These are phyloP conservation scores for Cryptosporidium sp. DNA, from an alignment of 169 alveolate species.

Conservation along the genomic window DNA sequence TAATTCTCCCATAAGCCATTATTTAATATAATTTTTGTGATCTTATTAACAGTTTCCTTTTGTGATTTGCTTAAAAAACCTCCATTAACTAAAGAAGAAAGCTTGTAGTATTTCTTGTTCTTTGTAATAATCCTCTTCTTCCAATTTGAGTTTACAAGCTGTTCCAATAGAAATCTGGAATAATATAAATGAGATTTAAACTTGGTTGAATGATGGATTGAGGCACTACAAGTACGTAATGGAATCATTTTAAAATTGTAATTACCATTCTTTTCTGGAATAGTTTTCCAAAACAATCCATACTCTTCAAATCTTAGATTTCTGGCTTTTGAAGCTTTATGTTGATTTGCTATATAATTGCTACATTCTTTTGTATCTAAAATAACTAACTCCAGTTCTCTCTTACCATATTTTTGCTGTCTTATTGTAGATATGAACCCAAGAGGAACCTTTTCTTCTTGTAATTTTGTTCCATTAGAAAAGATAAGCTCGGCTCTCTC, in stretches of 20 bases:
- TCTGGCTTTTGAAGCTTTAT: background rate
- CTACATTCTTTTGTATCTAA: conserved; percentile 42
- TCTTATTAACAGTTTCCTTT: conserved; percentile 41
- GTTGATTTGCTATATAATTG: background rate
- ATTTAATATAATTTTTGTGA: conserved; percentile 54
- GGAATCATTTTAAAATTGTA: conserved; percentile 25
- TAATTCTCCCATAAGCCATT: conserved; percentile 59
- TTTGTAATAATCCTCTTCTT: conserved; percentile 39
- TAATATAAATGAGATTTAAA: conserved; percentile 54
- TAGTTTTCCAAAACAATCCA: conserved; percentile 65
- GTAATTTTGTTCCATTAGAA: background rate
- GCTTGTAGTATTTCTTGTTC: conserved; percentile 52
- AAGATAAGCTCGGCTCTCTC: background rate
- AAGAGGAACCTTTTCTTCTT: conserved; percentile 16
- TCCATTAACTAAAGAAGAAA: conserved; percentile 31
- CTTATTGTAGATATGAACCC: conserved; percentile 40
- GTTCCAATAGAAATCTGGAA: conserved; percentile 45
- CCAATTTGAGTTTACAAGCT: conserved; percentile 50
- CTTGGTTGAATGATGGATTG: conserved; percentile 18
- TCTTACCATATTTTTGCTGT: background rate
- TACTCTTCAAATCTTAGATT: conserved; percentile 56
- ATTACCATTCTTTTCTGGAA: background rate
- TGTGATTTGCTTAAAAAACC: conserved; percentile 43
- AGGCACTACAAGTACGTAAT: conserved; percentile 49
- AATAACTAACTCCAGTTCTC: conserved; percentile 46